These are phyloP conservation scores for Toxoplasma gondii DNA, from an alignment of 169 alveolate genomes.

Conservation along the genomic window DNA sequence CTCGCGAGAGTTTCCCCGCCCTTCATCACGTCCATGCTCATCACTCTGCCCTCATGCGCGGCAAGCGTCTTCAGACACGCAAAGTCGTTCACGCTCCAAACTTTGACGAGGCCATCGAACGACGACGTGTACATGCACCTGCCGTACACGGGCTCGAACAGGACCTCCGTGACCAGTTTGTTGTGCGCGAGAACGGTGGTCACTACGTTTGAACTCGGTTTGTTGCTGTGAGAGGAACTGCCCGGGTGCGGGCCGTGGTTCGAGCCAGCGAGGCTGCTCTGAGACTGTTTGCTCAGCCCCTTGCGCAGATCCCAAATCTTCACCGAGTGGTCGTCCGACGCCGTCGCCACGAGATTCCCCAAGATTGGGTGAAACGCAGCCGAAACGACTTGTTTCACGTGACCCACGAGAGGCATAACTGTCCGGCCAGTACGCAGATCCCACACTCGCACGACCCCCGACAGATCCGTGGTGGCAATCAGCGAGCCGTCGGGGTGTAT, in stretches of 20 bases:
- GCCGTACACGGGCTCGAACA: slow-evolving; percentile 62
- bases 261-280: background rate
- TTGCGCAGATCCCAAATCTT: slow-evolving; percentile 92
- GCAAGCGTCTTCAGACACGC: slow-evolving; percentile 37
- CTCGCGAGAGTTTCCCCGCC: slow-evolving; percentile 44
- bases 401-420: slow-evolving; percentile 81
- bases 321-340: slow-evolving; percentile 89
- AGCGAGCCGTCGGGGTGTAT: slow-evolving; percentile 92
- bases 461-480: slow-evolving; percentile 87
- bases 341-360: slow-evolving; percentile 85
- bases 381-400: slow-evolving; percentile 80
- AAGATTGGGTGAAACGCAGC: slow-evolving; percentile 78
- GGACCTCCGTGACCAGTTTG: slow-evolving; percentile 56
- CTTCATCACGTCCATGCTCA: slow-evolving; percentile 55
- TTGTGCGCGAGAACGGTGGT: slow-evolving; percentile 64
- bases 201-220: background rate
- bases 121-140: slow-evolving; percentile 61
- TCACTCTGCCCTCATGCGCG: slow-evolving; percentile 56
- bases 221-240: background rate
- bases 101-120: slow-evolving; percentile 55
- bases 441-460: slow-evolving; percentile 88
- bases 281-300: background rate
- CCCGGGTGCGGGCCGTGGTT: background rate
- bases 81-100: slow-evolving; percentile 62
- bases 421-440: slow-evolving; percentile 89